Evolutionary conservation across 306 rosid species (phyloP).

Genomic region (Fragaria ananassa): DNA sequence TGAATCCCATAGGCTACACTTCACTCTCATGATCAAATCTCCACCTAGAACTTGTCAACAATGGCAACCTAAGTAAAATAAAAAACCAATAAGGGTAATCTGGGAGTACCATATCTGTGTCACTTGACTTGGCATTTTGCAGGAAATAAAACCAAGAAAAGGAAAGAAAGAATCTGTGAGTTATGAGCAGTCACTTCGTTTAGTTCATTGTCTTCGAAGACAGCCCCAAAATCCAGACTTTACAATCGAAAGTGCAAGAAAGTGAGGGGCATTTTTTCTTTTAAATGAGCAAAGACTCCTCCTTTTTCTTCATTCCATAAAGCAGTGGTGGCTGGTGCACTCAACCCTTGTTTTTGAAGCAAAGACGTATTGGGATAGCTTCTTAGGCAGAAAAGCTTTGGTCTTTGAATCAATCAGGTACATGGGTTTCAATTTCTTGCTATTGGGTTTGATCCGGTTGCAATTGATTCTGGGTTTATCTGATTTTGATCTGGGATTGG

Average conservation of each 20-base stretch:
- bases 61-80: slow-evolving; percentile 19
- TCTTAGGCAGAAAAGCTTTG: neutral
- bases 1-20: neutral
- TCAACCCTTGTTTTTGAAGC: slow-evolving; percentile 10
- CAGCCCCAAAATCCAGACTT: neutral
- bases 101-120: neutral
- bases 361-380: neutral
- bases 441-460: slow-evolving; percentile 3
- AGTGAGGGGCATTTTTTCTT: neutral
- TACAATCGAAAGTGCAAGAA: slow-evolving; percentile 13
- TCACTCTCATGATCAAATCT: neutral
- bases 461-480: neutral
- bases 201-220: slow-evolving; percentile 6
- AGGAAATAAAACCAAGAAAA: slow-evolving; percentile 17
- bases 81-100: neutral
- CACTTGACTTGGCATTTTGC: neutral
- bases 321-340: neutral
- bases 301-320: neutral
- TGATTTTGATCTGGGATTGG: neutral
- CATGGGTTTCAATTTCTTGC: neutral
- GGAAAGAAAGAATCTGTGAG: neutral
- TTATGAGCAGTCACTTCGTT: slow-evolving; percentile 14
- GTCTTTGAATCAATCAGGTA: slow-evolving; percentile 20
- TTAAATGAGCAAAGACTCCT: slow-evolving; percentile 2
- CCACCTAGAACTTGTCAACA: slow-evolving; percentile 1